Conservation (phyloP, 139 green algal genomes). For the Astrephomene gubernaculifera region DNA sequence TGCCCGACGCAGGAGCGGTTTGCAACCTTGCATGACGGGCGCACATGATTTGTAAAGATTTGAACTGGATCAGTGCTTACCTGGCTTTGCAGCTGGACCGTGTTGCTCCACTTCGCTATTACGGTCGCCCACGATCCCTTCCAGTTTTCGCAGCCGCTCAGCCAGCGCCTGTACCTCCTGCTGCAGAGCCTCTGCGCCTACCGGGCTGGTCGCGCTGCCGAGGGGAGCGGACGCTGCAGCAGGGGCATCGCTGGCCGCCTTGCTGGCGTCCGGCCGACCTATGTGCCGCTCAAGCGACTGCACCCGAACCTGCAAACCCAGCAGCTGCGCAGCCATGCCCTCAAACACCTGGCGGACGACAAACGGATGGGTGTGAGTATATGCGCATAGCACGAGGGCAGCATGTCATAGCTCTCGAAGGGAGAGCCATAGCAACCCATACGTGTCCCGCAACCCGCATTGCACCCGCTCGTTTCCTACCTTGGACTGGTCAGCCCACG, state of each 20-base stretch:
- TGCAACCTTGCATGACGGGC: no score
- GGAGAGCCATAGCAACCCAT: neutral
- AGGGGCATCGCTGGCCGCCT: neutral
- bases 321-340: neutral
- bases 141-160: conserved; percentile 5
- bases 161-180: neutral
- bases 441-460: neutral
- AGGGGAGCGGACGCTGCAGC: neutral
- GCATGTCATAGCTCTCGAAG: no score
- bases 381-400: no score
- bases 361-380: no score
- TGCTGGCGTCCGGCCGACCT: neutral
- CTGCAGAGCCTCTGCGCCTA: neutral
- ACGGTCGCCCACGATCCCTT: neutral
- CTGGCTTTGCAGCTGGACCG: no score
- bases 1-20: no score
- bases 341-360: neutral
- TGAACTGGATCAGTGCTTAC: no score
- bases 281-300: neutral
- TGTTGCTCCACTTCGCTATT: no score
- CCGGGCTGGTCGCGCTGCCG: neutral
- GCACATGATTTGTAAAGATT: no score
- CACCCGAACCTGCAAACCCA: conserved; percentile 7
- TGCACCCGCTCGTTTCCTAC: neutral
- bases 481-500: conserved; percentile 25